Base-by-base conservation (phyloP, 2,329 filamentous ascomycete genomes). In the Graphiopsis chlorocephala region DNA sequence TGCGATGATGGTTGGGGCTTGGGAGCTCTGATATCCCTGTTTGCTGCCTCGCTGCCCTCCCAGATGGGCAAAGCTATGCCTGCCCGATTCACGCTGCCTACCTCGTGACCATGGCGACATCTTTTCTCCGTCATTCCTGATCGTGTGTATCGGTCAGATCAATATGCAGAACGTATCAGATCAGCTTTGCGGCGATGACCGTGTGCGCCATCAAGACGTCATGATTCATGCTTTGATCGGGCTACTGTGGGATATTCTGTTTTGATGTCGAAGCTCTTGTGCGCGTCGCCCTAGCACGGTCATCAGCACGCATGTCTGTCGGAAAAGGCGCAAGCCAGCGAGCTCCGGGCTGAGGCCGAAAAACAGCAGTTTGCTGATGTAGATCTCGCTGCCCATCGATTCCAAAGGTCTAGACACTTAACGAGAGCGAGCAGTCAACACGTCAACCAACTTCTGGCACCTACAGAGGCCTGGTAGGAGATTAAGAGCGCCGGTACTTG, bases 401-500 rank as follows among this genome's bases (percentile, higher is more conserved):
- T 15, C 17, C 3, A 17, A 53, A 29, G 50, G 50, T 53, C 50
- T 53, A 31, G 50, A 29, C 50, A 29, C 50, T 29, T n/a, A 29
- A 53, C 50, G 29, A 53, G 50, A 29, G n/a, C 26, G 48, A 31
- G 47, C 14, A 29, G 50, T n/a, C 28, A 53, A 28, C 28, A 31
- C 50, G 50, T 29, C 50, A 53, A 53, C 50, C 50, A 25, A 53
- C 50, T 53, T 53, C 28, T 53, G 50, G 50, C 28, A 53, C 50
- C 48, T 52, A 53, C 14, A 53, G 26, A 53, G 29, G 50, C 26
- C 50, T 53, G 26, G 29, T 56, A 56, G 53, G 53, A 56, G 53
- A 56, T 56, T 38, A 56, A 56, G 23, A 33, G 50, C n/a, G 29
- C 53, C 53, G 53, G 53, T 31, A 56, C 29, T 56, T 33, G 53